Percentiles rank a stretch among this genome's conserved stretches.
Conservation (phyloP, 179 eudicot species). For the Gypsophila paniculata region DNA sequence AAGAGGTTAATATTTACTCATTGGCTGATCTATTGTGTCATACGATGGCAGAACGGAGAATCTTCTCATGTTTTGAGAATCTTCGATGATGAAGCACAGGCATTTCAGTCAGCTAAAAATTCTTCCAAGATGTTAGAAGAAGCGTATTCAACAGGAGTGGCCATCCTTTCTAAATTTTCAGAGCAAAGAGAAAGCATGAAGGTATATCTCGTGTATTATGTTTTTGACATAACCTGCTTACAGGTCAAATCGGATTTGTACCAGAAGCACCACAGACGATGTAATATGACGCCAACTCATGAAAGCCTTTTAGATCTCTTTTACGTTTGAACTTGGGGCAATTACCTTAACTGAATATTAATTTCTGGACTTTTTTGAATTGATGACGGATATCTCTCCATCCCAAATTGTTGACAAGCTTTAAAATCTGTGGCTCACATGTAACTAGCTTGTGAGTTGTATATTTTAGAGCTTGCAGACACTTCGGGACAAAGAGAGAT, state of each 20-base stretch:
- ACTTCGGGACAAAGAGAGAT: constrained; percentile 3
- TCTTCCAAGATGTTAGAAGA: constrained; percentile 85
- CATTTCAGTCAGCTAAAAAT: constrained; percentile 75
- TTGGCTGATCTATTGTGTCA: constrained; percentile 14
- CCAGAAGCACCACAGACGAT: background rate
- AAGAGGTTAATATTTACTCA: background rate
- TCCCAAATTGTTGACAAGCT: background rate
- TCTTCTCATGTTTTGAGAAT: constrained; percentile 80
- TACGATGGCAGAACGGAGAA: constrained; percentile 65
- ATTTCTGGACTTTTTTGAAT: background rate
- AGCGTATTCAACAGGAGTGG: constrained; percentile 71
- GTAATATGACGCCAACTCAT: background rate
- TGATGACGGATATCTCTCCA: background rate
- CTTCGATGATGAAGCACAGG: constrained; percentile 88
- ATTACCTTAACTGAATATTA: background rate
- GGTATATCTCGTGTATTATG: constrained; percentile 35
- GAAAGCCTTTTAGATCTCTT: background rate
- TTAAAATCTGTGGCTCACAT: background rate
- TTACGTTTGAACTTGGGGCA: background rate
- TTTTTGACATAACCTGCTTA: background rate
- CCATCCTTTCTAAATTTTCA: constrained; percentile 71
- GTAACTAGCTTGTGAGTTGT: background rate
- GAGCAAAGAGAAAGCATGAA: constrained; percentile 86
- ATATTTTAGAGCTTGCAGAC: background rate
- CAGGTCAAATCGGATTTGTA: background rate